Conservation (phyloP, 352 stramenopile species). For the Phytophthora crassamura region DNA sequence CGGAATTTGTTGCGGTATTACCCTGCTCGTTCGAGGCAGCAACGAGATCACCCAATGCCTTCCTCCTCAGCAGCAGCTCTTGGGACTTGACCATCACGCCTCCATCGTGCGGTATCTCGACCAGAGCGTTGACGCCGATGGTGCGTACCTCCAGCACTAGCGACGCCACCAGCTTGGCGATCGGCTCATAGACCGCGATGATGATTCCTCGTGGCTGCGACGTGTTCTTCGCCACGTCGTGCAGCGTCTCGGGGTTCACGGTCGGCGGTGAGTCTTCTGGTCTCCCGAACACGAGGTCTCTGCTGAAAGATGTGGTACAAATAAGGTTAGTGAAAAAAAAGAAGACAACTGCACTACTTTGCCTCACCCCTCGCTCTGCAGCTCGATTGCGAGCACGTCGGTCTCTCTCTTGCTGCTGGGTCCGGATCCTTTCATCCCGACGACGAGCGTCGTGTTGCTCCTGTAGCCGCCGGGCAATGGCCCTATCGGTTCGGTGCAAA, state of each 20-base stretch:
- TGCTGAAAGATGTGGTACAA: too few species aligned
- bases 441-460: too few species aligned
- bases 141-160: constrained; percentile 39
- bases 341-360: too few species aligned
- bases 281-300: too few species aligned
- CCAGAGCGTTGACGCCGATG: constrained; percentile 24
- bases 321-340: too few species aligned
- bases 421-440: too few species aligned
- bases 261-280: too few species aligned
- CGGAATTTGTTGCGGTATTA: constrained; percentile 41
- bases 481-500: too few species aligned
- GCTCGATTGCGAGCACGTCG: too few species aligned
- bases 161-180: constrained; percentile 32
- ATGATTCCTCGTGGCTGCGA: constrained; percentile 28
- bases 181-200: constrained; percentile 40
- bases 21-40: neutral
- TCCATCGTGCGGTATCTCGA: constrained; percentile 51
- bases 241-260: constrained; percentile 16
- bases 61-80: constrained; percentile 14
- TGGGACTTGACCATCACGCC: constrained; percentile 23
- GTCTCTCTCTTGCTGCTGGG: too few species aligned
- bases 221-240: constrained; percentile 20
- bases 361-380: too few species aligned
- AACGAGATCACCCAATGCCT: constrained; percentile 14
- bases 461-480: too few species aligned